phyloP scores from a whole-genome alignment of 805 yeast genomes.

The Starmera amethionina region DNA sequence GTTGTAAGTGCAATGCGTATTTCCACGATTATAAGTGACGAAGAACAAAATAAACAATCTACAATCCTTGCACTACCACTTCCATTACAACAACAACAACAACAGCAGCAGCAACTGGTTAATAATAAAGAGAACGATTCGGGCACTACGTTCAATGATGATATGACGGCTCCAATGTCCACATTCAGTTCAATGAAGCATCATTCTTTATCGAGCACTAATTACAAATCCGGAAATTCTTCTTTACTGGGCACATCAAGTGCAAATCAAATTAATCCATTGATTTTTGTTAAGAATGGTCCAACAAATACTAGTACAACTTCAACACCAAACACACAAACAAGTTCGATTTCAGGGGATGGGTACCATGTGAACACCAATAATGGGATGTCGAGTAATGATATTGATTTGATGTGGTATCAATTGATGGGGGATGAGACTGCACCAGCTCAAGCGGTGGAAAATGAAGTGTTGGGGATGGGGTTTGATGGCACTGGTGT shows the following conservation, averaged over 20 bases:
- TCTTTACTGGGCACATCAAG: too few relatives aligned
- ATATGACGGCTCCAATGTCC: too few relatives aligned
- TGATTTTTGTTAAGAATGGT: background rate
- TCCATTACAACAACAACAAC: background rate
- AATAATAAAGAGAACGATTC: too few relatives aligned
- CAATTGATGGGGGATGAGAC: slow-evolving; percentile 14
- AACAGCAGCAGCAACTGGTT: background rate
- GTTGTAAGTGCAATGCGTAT: background rate
- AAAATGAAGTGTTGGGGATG: background rate
- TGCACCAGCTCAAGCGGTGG: background rate
- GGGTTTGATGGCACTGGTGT: background rate
- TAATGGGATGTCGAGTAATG: slow-evolving; percentile 9
- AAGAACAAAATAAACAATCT: background rate
- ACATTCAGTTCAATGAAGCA: too few relatives aligned
- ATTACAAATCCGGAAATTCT: too few relatives aligned
- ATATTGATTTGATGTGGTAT: slow-evolving; percentile 17
- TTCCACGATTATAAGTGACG: background rate
- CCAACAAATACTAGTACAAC: background rate
- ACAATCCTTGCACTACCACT: background rate
- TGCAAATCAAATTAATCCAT: too few relatives aligned
- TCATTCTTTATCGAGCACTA: too few relatives aligned
- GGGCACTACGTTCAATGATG: too few relatives aligned
- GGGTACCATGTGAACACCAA: slow-evolving; percentile 10
- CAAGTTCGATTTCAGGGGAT: background rate
- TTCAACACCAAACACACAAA: background rate